These are phyloP conservation scores for Schizosaccharomyces lindneri DNA, from an alignment of 805 yeast species.

Conservation along the genomic window DNA sequence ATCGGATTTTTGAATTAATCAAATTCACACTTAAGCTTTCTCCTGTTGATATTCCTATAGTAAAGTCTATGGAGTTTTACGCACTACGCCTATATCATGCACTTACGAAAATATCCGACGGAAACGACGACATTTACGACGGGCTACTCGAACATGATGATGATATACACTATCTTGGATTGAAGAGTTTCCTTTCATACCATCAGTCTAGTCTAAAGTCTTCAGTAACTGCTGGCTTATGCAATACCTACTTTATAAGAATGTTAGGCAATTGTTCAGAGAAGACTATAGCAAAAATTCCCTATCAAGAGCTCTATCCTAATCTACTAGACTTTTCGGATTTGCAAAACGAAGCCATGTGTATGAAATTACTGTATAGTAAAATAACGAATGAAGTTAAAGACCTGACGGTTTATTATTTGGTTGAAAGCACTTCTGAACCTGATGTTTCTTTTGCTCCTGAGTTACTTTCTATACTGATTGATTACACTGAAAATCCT, in stretches of 20 bases:
- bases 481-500: not conserved
- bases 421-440: not conserved
- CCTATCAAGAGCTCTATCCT: not conserved
- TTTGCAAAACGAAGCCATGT: not conserved
- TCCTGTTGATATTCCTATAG: not conserved
- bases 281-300: not conserved
- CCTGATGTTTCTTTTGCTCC: not conserved
- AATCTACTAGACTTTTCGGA: not conserved
- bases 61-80: not conserved
- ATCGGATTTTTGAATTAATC: not conserved
- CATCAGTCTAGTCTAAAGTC: not conserved
- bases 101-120: not conserved
- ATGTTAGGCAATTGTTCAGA: not conserved
- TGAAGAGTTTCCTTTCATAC: not conserved
- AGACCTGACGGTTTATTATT: not conserved
- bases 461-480: not conserved
- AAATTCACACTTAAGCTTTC: not conserved
- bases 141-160: not conserved
- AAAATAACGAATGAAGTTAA: not conserved
- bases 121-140: not conserved
- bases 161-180: not conserved
- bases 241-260: not conserved
- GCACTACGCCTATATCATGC: not conserved
- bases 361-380: not conserved
- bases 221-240: not conserved